Conservation (phyloP, 306 rosid species). For the Chamaecrista fasciculata region DNA sequence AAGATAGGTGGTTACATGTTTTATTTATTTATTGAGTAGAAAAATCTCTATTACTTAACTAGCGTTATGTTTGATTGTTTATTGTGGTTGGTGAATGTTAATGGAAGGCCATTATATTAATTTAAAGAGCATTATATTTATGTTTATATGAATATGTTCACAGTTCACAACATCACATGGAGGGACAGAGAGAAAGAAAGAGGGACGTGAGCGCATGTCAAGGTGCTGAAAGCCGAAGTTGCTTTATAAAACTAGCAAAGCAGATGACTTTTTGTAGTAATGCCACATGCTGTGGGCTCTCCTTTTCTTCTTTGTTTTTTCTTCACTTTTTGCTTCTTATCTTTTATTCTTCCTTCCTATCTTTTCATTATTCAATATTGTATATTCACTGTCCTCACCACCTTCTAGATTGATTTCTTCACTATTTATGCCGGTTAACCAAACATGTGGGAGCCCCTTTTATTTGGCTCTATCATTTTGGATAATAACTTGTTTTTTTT, state of each 20-base stretch:
- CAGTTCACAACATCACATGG: too few relatives aligned
- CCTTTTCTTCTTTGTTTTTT: not conserved
- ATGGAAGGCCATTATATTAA: too few relatives aligned
- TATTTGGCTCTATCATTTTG: too few relatives aligned
- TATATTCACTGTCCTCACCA: too few relatives aligned
- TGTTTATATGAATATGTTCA: not conserved
- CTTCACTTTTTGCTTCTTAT: not conserved
- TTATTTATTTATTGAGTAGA: too few relatives aligned
- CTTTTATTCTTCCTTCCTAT: not conserved
- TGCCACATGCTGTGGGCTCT: constrained; percentile 46
- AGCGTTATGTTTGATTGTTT: too few relatives aligned
- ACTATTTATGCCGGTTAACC: too few relatives aligned
- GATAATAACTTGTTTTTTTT: not conserved
- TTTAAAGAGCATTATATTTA: too few relatives aligned
- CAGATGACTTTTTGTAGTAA: constrained; percentile 25
- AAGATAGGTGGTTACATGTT: too few relatives aligned
- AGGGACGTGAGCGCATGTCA: constrained; percentile 34
- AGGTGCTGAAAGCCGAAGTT: constrained; percentile 18
- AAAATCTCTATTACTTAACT: too few relatives aligned
- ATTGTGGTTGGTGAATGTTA: not conserved
- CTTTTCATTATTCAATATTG: too few relatives aligned
- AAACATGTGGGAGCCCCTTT: constrained; percentile 28
- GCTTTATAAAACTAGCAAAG: not conserved
- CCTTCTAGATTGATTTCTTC: too few relatives aligned
- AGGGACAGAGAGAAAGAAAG: constrained; percentile 10